These are phyloP conservation scores for Xylogone sp. DNA, from an alignment of 2,329 filamentous ascomycete genomes.

Conservation along the genomic window DNA sequence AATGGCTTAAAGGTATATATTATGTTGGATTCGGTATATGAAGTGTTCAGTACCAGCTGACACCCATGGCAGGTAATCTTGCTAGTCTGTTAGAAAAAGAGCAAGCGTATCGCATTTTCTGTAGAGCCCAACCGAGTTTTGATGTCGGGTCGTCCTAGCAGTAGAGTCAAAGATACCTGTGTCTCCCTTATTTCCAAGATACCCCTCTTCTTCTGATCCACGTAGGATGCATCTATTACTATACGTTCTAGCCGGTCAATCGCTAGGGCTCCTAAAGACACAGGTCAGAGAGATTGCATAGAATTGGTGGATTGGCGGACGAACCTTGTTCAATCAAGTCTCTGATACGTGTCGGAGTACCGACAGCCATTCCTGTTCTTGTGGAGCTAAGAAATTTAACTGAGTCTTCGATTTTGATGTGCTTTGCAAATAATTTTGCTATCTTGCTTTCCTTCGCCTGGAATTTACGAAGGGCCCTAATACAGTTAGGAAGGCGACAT, in stretches of 20 bases:
- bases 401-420: slow-evolving; percentile 91
- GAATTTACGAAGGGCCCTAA: slow-evolving; percentile 69
- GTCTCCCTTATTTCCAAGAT: slow-evolving; percentile 96
- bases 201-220: slow-evolving; percentile 91
- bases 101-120: slow-evolving; percentile 53
- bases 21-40: too few relatives aligned
- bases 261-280: slow-evolving; percentile 59
- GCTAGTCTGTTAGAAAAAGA: slow-evolving; percentile 54
- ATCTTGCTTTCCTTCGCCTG: slow-evolving; percentile 75
- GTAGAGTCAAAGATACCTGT: slow-evolving; percentile 71
- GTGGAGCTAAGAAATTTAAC: slow-evolving; percentile 66
- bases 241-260: slow-evolving; percentile 70
- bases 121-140: slow-evolving; percentile 61
- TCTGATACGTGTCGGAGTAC: slow-evolving; percentile 78
- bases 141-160: slow-evolving; percentile 69
- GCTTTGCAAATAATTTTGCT: slow-evolving; percentile 94
- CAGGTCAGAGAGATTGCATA: slow-evolving; percentile 7
- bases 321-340: slow-evolving; percentile 79
- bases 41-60: neutral
- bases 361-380: slow-evolving; percentile 82
- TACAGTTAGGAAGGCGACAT: neutral
- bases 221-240: slow-evolving; percentile 85
- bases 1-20: too few relatives aligned
- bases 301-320: slow-evolving; percentile 17
- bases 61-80: neutral